Conservation (phyloP, 2,329 filamentous ascomycete genomes). For the Cytospora piceicola region DNA sequence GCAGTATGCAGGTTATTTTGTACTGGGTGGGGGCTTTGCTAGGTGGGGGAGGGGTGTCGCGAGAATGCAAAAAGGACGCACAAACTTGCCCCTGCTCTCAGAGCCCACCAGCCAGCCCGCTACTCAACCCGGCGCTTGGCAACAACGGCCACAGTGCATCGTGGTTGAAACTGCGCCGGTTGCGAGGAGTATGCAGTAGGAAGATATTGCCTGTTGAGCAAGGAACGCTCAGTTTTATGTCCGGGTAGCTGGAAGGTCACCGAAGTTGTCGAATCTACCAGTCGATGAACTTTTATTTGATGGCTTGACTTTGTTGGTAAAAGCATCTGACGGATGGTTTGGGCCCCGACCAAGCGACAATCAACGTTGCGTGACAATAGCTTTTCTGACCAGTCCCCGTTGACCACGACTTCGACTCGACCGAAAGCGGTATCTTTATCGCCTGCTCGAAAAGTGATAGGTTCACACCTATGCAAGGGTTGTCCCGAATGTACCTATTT, state of each 20-base stretch:
- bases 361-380: conserved; percentile 10
- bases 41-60: conserved; percentile 14
- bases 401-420: conserved; percentile 16
- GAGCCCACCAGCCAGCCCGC: conserved; percentile 9
- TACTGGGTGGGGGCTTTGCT: neutral
- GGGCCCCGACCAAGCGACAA: conserved; percentile 10
- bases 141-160: conserved; percentile 6
- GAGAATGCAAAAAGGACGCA: conserved; percentile 25
- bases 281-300: neutral
- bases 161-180: conserved; percentile 1
- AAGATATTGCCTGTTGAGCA: conserved; percentile 3
- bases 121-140: conserved; percentile 13
- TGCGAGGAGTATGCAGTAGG: neutral
- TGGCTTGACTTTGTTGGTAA: neutral
- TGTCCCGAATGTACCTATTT: neutral
- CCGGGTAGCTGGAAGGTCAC: neutral
- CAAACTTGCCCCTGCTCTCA: conserved; percentile 17
- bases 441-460: conserved; percentile 1
- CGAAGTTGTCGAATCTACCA: neutral
- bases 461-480: neutral
- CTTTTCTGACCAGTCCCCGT: conserved; percentile 18
- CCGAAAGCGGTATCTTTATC: conserved; percentile 4
- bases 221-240: neutral
- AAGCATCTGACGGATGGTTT: neutral
- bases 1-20: conserved; percentile 1